Conservation (phyloP, 2,329 filamentous ascomycete species). For the Penicillium sp. region DNA sequence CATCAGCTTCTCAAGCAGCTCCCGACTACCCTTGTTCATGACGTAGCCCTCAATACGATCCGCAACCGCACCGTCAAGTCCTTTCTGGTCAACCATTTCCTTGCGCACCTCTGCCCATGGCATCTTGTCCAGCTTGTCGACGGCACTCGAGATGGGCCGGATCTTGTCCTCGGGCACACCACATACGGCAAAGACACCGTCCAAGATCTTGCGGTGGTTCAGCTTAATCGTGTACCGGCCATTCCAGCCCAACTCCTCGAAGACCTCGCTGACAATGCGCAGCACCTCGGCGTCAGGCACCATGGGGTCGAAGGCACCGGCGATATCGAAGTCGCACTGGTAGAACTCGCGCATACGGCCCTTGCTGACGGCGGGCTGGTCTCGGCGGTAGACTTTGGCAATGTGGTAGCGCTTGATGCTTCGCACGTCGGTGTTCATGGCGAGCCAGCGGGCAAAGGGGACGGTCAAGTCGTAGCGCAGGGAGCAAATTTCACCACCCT, state of each 20-base stretch:
- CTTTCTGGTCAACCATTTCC: conserved; percentile 93
- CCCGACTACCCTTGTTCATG: conserved; percentile 67
- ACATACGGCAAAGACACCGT: conserved; percentile 86
- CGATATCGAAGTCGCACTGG: conserved; percentile 96
- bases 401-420: conserved; percentile 94
- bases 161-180: conserved; percentile 85
- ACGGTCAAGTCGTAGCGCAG: conserved; percentile 85
- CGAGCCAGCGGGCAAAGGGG: conserved; percentile 85
- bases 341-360: conserved; percentile 95
- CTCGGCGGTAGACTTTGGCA: conserved; percentile 80
- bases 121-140: conserved; percentile 93
- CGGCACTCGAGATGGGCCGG: conserved; percentile 81
- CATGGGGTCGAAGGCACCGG: conserved; percentile 81
- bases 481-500: conserved; percentile 79
- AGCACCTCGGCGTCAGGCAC: conserved; percentile 87
- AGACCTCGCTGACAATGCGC: conserved; percentile 77
- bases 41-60: conserved; percentile 85
- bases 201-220: conserved; percentile 91
- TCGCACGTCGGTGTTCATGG: conserved; percentile 79
- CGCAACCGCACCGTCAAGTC: conserved; percentile 68
- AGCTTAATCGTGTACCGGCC: conserved; percentile 81
- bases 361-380: conserved; percentile 81
- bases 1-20: conserved; percentile 67
- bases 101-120: conserved; percentile 85
- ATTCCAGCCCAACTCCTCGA: conserved; percentile 71